A percentile compares a stretch with the other conserved stretches of the same genome.
Conservation (phyloP, 176 grass and related monocot genomes). For the Typha latifolia region DNA sequence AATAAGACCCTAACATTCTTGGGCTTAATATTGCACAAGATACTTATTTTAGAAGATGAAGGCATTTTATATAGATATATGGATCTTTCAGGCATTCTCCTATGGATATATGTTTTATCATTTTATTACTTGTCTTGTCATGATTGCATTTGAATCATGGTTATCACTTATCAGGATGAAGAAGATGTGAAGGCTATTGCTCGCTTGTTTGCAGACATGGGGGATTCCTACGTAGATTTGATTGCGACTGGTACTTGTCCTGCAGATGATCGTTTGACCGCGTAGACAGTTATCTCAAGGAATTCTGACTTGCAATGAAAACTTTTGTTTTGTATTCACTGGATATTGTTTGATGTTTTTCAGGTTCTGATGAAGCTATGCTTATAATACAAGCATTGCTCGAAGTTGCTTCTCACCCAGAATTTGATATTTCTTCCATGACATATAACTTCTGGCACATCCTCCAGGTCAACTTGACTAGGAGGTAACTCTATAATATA, state of each 20-base stretch:
- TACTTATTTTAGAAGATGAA: too few relatives aligned
- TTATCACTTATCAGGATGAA: slow-evolving; percentile 62
- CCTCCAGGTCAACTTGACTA: slow-evolving; percentile 59
- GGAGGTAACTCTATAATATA: slow-evolving; percentile 37
- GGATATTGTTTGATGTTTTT: slow-evolving; percentile 22
- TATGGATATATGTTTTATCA: too few relatives aligned
- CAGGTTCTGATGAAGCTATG: slow-evolving; percentile 89
- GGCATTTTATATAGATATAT: too few relatives aligned
- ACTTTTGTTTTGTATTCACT: slow-evolving; percentile 12
- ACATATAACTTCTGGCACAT: slow-evolving; percentile 99
- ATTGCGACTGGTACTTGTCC: slow-evolving; percentile 61
- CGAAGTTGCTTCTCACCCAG: slow-evolving; percentile 80
- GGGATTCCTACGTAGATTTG: slow-evolving; percentile 97
- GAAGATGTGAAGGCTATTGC: slow-evolving; percentile 98
- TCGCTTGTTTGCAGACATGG: slow-evolving; percentile 97
- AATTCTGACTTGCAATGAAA: background rate
- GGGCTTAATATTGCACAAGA: too few relatives aligned
- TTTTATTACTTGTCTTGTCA: too few relatives aligned
- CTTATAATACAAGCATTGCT: slow-evolving; percentile 87
- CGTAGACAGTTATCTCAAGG: background rate
- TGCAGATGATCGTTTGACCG: background rate
- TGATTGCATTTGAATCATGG: background rate
- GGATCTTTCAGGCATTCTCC: too few relatives aligned
- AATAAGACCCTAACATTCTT: background rate
- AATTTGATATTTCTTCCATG: slow-evolving; percentile 99